Evolutionary conservation across 352 stramenopile species (phyloP).

Genomic region (Globisporangium orthogonon): DNA sequence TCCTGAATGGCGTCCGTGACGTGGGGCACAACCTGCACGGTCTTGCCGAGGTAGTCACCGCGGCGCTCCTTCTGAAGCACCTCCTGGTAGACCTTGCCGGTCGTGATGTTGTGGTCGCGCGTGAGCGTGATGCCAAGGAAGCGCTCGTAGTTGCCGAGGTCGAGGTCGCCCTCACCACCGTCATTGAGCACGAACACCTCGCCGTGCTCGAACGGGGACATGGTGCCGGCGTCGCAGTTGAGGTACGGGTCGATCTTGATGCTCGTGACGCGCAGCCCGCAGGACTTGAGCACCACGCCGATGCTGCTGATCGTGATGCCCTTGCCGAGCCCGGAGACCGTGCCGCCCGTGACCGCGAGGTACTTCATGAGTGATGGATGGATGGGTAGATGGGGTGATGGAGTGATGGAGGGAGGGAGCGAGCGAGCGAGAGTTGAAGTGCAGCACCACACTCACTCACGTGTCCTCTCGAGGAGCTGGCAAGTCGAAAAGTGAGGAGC

Average conservation of each 20-base stretch:
- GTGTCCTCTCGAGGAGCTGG: too few relatives aligned
- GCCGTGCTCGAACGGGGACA: slow-evolving; percentile 96
- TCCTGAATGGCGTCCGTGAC: slow-evolving; percentile 92
- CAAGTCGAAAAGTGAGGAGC: too few relatives aligned
- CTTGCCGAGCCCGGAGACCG: slow-evolving; percentile 98
- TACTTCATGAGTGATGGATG: slow-evolving; percentile 89
- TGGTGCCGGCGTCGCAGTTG: slow-evolving; percentile 98
- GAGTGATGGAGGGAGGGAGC: neutral
- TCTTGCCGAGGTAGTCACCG: slow-evolving; percentile 98
- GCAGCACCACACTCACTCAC: too few relatives aligned
- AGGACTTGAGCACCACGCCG: slow-evolving; percentile 95
- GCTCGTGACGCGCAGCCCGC: slow-evolving; percentile 92
- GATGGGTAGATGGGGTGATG: slow-evolving; percentile 1
- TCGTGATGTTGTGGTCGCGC: slow-evolving; percentile 98
- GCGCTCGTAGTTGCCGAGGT: slow-evolving; percentile 99
- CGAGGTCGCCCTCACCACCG: slow-evolving; percentile 95
- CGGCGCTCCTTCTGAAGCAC: slow-evolving; percentile 95
- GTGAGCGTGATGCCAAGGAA: slow-evolving; percentile 95
- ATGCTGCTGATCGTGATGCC: slow-evolving; percentile 99
- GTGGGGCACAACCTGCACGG: slow-evolving; percentile 97
- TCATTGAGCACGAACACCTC: slow-evolving; percentile 98
- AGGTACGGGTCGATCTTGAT: slow-evolving; percentile 99
- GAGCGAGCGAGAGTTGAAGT: slow-evolving; percentile 6
- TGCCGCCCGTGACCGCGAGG: slow-evolving; percentile 96
- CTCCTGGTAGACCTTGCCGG: slow-evolving; percentile 96